Conservation (phyloP, 768 basidiomycete species). For the Trametes cinnabarina region DNA sequence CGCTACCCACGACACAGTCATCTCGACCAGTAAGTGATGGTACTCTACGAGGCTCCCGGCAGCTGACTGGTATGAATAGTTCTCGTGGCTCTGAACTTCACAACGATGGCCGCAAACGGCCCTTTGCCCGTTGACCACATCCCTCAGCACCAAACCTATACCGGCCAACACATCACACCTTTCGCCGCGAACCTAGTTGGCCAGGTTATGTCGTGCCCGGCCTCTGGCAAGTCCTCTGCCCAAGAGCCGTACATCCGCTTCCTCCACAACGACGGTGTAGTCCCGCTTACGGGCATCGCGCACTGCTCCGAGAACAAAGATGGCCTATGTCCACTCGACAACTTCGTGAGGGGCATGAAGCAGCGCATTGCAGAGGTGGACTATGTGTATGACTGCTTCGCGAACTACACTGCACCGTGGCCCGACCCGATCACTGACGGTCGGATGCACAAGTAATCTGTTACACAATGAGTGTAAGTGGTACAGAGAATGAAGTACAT, state of each 20-base stretch:
- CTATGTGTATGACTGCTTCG: constrained; percentile 43
- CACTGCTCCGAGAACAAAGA: constrained; percentile 42
- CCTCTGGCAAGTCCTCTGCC: constrained; percentile 25
- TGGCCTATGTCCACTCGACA: constrained; percentile 41
- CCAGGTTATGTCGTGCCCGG: constrained; percentile 44
- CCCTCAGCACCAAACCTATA: constrained; percentile 36
- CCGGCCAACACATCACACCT: constrained; percentile 42
- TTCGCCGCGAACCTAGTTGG: constrained; percentile 50
- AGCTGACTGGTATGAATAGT: constrained; percentile 24
- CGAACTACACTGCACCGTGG: constrained; percentile 39
- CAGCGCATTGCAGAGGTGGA: constrained; percentile 40
- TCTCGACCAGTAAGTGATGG: constrained; percentile 34
- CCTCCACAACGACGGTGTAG: constrained; percentile 48
- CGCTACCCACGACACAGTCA: constrained; percentile 45
- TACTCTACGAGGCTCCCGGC: neutral
- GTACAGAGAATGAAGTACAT: too few species aligned
- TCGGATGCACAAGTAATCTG: constrained; percentile 3
- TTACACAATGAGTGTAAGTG: neutral
- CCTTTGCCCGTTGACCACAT: constrained; percentile 42
- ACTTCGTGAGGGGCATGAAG: constrained; percentile 39
- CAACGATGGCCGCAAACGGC: constrained; percentile 39
- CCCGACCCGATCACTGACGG: constrained; percentile 17
- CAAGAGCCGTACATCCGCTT: constrained; percentile 35
- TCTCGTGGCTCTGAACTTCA: constrained; percentile 46
- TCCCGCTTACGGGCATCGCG: constrained; percentile 43